Evolutionary conservation across 2,329 filamentous ascomycete genomes (phyloP), one percentile per base, ranked within the genome.

Genomic region (Penicillium paneum): DNA sequence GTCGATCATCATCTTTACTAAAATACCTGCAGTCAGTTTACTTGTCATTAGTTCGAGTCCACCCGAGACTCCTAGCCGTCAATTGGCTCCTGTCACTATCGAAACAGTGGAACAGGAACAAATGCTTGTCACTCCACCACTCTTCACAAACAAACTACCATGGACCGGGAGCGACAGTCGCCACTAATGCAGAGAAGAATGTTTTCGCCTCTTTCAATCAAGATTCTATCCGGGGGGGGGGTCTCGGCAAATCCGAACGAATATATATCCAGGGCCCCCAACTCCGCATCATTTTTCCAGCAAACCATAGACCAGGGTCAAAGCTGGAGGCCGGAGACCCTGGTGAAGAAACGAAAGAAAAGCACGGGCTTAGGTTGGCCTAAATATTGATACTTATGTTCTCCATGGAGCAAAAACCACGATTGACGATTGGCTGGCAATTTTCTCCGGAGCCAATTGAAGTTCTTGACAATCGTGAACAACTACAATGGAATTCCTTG

Each of bases 371-470:
- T 10, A 15, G 28, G 26, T 7, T 32, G 17, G 17, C 2, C 7
- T 8, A 32, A 32, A n/a, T 19, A 43, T 21, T 21, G 21, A 21
- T 42, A 17, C n/a, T 42, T 21, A 8, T 12, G 21, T 41, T 34
- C 35, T 32, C 32, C 38, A 29, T 34, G 49, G 48, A 55, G 31
- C 32, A 26, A 36, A n/a, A 13, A 26, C 3, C 8, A 21, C 21
- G 41, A 28, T 11, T 28, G 24, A 32, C 39, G 19, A 62, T 62
- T 62, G 58, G 60, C 34, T 41, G 58, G 58, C 47, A 57, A 2
- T 43, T 41, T 56, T 54, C 29, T 36, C 57, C 57, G 59, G 4
- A 7, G 12, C 57, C 21, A 41, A 38, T 29, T 29, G 15, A 43
- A 43, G 28, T 3, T 32, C 28, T 49, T 13, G 8, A 42, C 31